These are phyloP conservation scores for Macrophomina phaseolina DNA, from an alignment of 2,329 filamentous ascomycete species.

Conservation along the genomic window DNA sequence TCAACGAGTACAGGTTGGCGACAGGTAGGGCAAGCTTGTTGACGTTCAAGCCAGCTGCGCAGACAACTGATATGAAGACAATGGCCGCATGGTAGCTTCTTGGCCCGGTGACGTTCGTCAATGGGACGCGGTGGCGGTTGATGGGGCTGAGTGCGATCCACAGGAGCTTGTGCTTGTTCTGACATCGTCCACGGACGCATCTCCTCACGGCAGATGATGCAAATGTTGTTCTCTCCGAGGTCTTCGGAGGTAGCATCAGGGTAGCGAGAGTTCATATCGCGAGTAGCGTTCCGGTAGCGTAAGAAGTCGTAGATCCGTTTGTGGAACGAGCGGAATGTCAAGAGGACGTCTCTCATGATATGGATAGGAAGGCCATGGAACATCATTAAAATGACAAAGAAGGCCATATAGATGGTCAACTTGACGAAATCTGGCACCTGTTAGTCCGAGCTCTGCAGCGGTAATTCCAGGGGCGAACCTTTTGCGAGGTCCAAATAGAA, in stretches of 20 bases:
- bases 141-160: slow-evolving; percentile 44
- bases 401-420: slow-evolving; percentile 83
- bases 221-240: slow-evolving; percentile 84
- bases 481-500: slow-evolving; percentile 85
- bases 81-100: slow-evolving; percentile 95
- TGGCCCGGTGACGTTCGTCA: slow-evolving; percentile 84
- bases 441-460: background rate
- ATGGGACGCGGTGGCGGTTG: slow-evolving; percentile 50
- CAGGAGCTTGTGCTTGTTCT: slow-evolving; percentile 33
- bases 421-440: slow-evolving; percentile 78
- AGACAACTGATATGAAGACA: slow-evolving; percentile 94
- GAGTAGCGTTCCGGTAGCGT: slow-evolving; percentile 87
- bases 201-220: slow-evolving; percentile 96
- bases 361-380: slow-evolving; percentile 97
- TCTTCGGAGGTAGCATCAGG: slow-evolving; percentile 90
- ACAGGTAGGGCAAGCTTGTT: slow-evolving; percentile 97
- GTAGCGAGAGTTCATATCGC: slow-evolving; percentile 90
- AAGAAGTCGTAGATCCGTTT: slow-evolving; percentile 88
- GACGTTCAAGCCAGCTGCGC: slow-evolving; percentile 94
- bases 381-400: slow-evolving; percentile 89
- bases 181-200: slow-evolving; percentile 80
- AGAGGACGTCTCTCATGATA: slow-evolving; percentile 92
- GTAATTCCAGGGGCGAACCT: slow-evolving; percentile 57
- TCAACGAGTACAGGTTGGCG: slow-evolving; percentile 74
- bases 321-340: slow-evolving; percentile 89